Evolutionary conservation across 2,329 filamentous ascomycete species (phyloP).

Genomic region (Claviceps purpurea): DNA sequence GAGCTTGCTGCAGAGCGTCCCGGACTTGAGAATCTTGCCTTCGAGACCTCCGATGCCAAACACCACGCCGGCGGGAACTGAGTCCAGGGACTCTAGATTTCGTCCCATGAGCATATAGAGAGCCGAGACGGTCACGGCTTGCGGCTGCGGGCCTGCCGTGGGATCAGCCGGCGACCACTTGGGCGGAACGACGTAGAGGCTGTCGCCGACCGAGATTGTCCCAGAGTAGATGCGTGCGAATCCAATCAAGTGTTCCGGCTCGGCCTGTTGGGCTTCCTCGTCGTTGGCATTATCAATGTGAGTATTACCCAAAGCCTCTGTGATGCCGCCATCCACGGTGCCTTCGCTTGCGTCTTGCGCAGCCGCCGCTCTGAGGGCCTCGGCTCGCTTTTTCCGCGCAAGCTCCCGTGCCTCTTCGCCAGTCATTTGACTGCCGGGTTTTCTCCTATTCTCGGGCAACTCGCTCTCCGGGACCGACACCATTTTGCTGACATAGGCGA

Average conservation of each 20-base stretch:
- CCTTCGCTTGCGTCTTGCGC: slow-evolving; percentile 35
- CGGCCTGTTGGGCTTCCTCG: slow-evolving; percentile 43
- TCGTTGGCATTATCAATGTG: slow-evolving; percentile 39
- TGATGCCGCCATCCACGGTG: slow-evolving; percentile 40
- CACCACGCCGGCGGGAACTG: slow-evolving; percentile 84
- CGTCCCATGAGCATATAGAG: slow-evolving; percentile 95
- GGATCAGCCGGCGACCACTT: slow-evolving; percentile 81
- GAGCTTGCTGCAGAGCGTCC: slow-evolving; percentile 78
- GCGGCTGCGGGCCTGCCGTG: slow-evolving; percentile 56
- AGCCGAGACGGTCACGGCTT: slow-evolving; percentile 72
- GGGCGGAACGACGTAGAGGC: slow-evolving; percentile 78
- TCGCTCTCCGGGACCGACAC: slow-evolving; percentile 89
- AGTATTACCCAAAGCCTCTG: slow-evolving; percentile 46
- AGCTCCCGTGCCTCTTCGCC: slow-evolving; percentile 84
- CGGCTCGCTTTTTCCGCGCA: slow-evolving; percentile 76
- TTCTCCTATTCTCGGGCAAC: slow-evolving; percentile 69
- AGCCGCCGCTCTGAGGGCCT: slow-evolving; percentile 63
- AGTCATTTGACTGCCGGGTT: slow-evolving; percentile 53
- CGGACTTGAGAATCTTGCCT: slow-evolving; percentile 88
- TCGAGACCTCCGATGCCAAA: slow-evolving; percentile 91
- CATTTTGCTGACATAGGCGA: slow-evolving; percentile 98
- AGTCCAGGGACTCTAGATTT: slow-evolving; percentile 66
- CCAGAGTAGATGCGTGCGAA: slow-evolving; percentile 93
- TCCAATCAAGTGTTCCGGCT: slow-evolving; percentile 81
- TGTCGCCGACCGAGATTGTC: slow-evolving; percentile 76